A percentile compares a stretch with the other conserved stretches of the same genome.
Conservation (phyloP, 2,329 filamentous ascomycete genomes). For the Phaeosphaeriaceae sp. region DNA sequence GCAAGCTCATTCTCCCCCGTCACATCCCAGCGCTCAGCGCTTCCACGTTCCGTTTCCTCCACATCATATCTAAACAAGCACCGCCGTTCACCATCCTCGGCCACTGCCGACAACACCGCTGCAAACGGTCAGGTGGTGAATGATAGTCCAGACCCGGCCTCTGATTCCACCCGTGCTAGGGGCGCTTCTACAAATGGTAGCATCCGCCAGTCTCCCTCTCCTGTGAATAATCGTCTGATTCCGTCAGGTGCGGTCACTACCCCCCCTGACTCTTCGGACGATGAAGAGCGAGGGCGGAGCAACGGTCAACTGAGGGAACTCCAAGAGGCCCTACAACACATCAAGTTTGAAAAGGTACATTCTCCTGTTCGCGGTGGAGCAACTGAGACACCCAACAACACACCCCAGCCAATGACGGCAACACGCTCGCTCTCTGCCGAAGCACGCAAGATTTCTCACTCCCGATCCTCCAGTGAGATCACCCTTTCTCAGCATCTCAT, state of each 20-base stretch:
- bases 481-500: slow-evolving; percentile 54
- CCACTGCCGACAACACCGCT: slow-evolving; percentile 36
- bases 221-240: slow-evolving; percentile 76
- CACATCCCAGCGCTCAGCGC: slow-evolving; percentile 51
- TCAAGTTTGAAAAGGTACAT: slow-evolving; percentile 68
- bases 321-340: slow-evolving; percentile 81
- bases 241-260: slow-evolving; percentile 87
- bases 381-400: slow-evolving; percentile 23
- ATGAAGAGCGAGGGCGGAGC: slow-evolving; percentile 70
- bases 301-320: slow-evolving; percentile 66
- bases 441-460: slow-evolving; percentile 67
- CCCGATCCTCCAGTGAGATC: slow-evolving; percentile 64
- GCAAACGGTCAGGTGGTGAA: slow-evolving; percentile 38
- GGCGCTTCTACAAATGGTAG: slow-evolving; percentile 59
- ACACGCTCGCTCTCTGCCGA: slow-evolving; percentile 56
- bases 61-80: slow-evolving; percentile 68
- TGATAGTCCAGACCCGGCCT: slow-evolving; percentile 24
- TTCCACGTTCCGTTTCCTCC: slow-evolving; percentile 64
- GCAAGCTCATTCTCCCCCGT: slow-evolving; percentile 42
- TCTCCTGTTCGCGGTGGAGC: slow-evolving; percentile 58
- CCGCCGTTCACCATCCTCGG: slow-evolving; percentile 62
- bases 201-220: slow-evolving; percentile 83
- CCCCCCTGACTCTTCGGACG: slow-evolving; percentile 89
- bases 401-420: slow-evolving; percentile 24
- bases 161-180: slow-evolving; percentile 31